These are phyloP conservation scores for Starmerella ratchasimensis DNA, from an alignment of 805 yeast genomes.

Conservation along the genomic window DNA sequence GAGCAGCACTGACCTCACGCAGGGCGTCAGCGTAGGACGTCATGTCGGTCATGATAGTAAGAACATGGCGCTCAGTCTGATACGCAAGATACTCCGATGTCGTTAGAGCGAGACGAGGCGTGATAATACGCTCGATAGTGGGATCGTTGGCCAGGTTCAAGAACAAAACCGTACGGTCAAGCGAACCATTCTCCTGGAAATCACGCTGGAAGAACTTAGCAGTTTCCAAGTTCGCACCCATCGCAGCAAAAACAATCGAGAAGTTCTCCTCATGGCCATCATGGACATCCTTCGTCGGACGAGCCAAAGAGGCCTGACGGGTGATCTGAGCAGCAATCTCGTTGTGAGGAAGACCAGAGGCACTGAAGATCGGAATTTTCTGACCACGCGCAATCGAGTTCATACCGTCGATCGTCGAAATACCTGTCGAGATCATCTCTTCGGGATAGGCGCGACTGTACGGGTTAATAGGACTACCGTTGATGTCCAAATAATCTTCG, in stretches of 20 bases:
- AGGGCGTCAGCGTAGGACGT: conserved; percentile 99
- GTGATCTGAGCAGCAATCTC: conserved; percentile 99
- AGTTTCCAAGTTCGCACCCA: conserved; percentile 99
- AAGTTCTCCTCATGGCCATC: conserved; percentile 99
- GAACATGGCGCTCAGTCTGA: conserved; percentile 97
- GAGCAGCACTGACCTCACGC: conserved; percentile 99
- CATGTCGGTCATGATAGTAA: conserved; percentile 97
- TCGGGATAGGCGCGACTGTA: conserved; percentile 97
- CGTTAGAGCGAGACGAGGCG: conserved; percentile 96
- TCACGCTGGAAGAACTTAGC: conserved; percentile 98
- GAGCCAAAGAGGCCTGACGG: conserved; percentile 97
- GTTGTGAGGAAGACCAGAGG: conserved; percentile 98
- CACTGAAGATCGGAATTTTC: conserved; percentile 97
- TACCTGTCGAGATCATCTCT: conserved; percentile 99
- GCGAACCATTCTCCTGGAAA: conserved; percentile 96
- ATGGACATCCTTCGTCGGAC: conserved; percentile 98
- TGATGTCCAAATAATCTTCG: conserved; percentile 94
- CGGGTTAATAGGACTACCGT: conserved; percentile 98
- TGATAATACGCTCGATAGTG: conserved; percentile 97
- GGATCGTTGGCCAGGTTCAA: conserved; percentile 98
- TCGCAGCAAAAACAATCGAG: conserved; percentile 98
- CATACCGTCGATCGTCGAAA: conserved; percentile 97
- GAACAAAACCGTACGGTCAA: conserved; percentile 94
- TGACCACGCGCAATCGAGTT: conserved; percentile 99
- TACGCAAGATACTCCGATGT: conserved; percentile 98